phyloP scores from a whole-genome alignment of 1,139 yeast species.

The Nematodospora anomalae region DNA sequence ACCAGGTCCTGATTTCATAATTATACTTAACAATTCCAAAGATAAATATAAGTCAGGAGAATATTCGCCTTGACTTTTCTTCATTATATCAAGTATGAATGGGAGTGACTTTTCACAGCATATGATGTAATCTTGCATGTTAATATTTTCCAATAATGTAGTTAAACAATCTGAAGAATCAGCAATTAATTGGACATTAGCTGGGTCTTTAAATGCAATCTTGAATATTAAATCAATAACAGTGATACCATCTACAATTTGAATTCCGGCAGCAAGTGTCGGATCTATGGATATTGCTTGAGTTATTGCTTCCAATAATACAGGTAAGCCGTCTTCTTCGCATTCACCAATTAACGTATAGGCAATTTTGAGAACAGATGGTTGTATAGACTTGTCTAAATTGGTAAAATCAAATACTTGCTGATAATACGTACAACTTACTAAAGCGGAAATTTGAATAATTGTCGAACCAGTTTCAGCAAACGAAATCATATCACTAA shows the following conservation, averaged over 20 bases:
- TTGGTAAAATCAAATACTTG: conserved; percentile 42
- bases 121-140: conserved; percentile 42
- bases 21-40: conserved; percentile 62
- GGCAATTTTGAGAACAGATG: conserved; percentile 28
- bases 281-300: conserved; percentile 51
- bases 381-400: conserved; percentile 24
- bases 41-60: conserved; percentile 64
- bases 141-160: conserved; percentile 51
- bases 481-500: conserved; percentile 34
- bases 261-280: conserved; percentile 31
- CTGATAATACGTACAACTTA: conserved; percentile 55
- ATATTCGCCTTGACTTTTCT: conserved; percentile 34
- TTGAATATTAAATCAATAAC: conserved; percentile 57
- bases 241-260: conserved; percentile 18
- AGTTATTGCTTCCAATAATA: conserved; percentile 69
- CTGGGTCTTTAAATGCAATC: conserved; percentile 71
- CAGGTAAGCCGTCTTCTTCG: conserved; percentile 79
- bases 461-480: conserved; percentile 21
- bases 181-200: conserved; percentile 67
- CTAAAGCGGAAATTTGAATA: conserved; percentile 44
- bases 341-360: conserved; percentile 57
- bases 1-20: conserved; percentile 45
- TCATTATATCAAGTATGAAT: conserved; percentile 40
- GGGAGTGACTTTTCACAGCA: conserved; percentile 58
- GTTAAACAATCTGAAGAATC: conserved; percentile 64